Conservation (phyloP, 495 filamentous ascomycete species). For the Emericellopsis terricola region DNA sequence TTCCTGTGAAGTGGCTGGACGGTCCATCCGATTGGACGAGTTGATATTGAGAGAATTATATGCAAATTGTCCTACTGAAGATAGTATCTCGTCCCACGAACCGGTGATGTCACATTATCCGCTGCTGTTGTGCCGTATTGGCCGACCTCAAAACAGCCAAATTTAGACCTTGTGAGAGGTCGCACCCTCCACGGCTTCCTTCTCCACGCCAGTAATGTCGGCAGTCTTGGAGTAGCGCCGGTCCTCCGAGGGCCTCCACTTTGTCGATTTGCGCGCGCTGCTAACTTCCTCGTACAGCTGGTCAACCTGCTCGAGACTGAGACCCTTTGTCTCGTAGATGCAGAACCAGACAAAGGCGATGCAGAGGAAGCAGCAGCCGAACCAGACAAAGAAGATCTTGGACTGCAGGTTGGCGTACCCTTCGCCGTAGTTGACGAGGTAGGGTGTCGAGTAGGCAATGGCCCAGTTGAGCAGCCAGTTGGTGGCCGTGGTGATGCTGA, state of each 20-base stretch:
- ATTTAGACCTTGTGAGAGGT: too few species aligned
- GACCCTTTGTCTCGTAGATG: conserved; percentile 72
- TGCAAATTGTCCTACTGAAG: too few species aligned
- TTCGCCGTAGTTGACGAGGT: conserved; percentile 45
- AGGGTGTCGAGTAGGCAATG: conserved; percentile 54
- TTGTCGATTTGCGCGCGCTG: conserved; percentile 47
- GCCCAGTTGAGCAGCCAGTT: conserved; percentile 66
- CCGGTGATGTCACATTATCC: too few species aligned
- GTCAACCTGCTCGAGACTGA: conserved; percentile 79
- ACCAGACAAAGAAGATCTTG: conserved; percentile 71
- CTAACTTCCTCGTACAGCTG: conserved; percentile 79
- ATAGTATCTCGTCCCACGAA: too few species aligned
- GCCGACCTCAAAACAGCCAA: too few species aligned
- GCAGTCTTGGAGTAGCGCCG: too few species aligned
- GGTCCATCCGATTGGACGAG: too few species aligned
- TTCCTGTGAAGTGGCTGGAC: too few species aligned
- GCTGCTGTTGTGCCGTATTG: too few species aligned
- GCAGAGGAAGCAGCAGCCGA: conserved; percentile 43
- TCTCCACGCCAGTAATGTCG: too few species aligned
- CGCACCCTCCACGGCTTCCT: too few species aligned
- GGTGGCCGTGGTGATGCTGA: conserved; percentile 52
- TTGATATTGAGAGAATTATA: too few species aligned
- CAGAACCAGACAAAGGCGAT: conserved; percentile 64
- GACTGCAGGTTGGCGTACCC: conserved; percentile 51
- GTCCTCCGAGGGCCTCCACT: conserved; percentile 3